phyloP scores from a whole-genome alignment of 2,329 filamentous ascomycete species.

The Sphaceloma murrayae region DNA sequence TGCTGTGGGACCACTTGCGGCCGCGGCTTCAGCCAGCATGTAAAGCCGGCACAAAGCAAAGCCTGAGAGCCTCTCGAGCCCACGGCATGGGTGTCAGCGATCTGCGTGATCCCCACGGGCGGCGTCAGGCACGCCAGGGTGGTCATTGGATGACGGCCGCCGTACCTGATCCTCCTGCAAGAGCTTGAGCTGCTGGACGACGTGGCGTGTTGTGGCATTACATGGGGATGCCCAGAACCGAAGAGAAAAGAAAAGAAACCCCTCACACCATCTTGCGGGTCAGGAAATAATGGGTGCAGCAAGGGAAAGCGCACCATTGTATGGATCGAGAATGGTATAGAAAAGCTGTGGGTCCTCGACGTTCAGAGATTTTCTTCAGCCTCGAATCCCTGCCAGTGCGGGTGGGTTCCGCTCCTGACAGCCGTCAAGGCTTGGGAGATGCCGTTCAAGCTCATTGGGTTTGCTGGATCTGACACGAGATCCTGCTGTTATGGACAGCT shows the following conservation, averaged over 20 bases:
- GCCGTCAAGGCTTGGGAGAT: background rate
- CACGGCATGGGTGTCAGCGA: background rate
- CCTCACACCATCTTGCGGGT: background rate
- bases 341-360: conserved; percentile 1
- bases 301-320: background rate
- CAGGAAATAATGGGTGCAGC: background rate
- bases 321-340: conserved; percentile 6
- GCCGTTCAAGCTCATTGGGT: background rate
- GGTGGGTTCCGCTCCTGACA: background rate
- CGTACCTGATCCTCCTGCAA: conserved; percentile 3
- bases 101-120: background rate
- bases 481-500: no score
- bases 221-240: background rate
- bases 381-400: background rate
- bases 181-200: background rate
- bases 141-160: background rate
- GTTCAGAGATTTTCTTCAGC: background rate
- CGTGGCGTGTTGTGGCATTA: no score
- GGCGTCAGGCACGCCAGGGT: background rate
- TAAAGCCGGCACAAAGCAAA: background rate
- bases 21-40: conserved; percentile 4
- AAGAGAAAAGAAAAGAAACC: background rate
- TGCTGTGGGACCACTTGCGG: background rate
- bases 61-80: background rate
- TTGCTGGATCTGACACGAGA: no score